Base-by-base conservation (phyloP, 2,329 filamentous ascomycete genomes). In the Aspergillus luchuensis region DNA sequence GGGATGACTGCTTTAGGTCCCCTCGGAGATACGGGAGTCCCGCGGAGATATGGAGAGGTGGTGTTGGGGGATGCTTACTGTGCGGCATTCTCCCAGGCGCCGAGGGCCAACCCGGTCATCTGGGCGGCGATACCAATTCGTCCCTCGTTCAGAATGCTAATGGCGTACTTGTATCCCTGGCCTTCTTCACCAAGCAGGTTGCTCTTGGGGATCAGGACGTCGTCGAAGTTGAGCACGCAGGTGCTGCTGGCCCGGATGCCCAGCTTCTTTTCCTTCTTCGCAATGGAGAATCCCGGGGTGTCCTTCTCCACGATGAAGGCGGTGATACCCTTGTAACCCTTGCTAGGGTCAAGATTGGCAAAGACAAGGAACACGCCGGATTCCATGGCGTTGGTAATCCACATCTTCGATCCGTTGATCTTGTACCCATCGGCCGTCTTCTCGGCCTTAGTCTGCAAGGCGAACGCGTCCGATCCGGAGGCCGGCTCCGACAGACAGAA, bases 201-300 rank as follows among this genome's bases (percentile, higher is more conserved):
- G 72, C 89, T 91, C 78, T 88, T 89, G 63, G 95, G 92, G 41
- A 99, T 85, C 72, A 94, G 87, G 56, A 98, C 92, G 72, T 99
- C 95, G 79, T 99, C 95, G 71, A 99, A 96, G 84, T 91, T 98
- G 77, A 99, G 84, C 65, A 97, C 94, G 79, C 95, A 99, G 33
- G 95, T 99, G 81, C 91, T 96, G 80, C 91, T 96, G 57, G 95
- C 95, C 73, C 87, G 89, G 81, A 99, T 99, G 61, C 95, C 95
- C 52, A 99, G 88, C 84, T 99, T 99, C 89, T 98, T 98, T 84
- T 99, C 95, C 84, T 99, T 99, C 87, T 99, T 99, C 43, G 95
- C 92, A 72, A 99, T 96, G 63, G 87, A 89, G 83, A 99, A 97
- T 36, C 95, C 95, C 58, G 89, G 88, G 53, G 87, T 91, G 71